Conservation (phyloP, 768 basidiomycete genomes). For the Pleurotus tuber-regium region DNA sequence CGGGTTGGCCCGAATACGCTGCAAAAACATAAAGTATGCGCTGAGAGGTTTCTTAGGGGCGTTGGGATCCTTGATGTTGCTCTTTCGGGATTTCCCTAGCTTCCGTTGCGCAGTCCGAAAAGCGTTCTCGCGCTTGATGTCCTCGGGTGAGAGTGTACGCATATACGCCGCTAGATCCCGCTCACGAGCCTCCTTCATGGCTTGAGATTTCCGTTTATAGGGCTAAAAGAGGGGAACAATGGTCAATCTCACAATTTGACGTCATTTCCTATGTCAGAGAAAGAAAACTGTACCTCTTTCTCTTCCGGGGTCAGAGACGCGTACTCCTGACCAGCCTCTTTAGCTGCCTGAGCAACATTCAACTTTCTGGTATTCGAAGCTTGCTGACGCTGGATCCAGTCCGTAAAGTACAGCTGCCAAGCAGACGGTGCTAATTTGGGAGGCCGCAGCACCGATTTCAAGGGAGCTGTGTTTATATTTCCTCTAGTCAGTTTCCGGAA, state of each 20-base stretch:
- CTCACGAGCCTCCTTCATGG: conserved; percentile 83
- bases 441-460: conserved; percentile 78
- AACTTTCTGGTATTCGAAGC: conserved; percentile 78
- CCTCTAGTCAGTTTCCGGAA: conserved; percentile 13
- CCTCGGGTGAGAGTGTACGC: conserved; percentile 85
- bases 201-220: conserved; percentile 81
- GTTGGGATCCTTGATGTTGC: conserved; percentile 95
- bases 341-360: conserved; percentile 93
- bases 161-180: conserved; percentile 82
- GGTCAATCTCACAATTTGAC: conserved; percentile 12
- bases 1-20: conserved; percentile 80
- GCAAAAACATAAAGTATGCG: conserved; percentile 94
- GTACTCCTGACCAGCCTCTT: conserved; percentile 91
- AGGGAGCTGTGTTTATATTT: conserved; percentile 42
- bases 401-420: conserved; percentile 96
- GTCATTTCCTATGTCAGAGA: conserved; percentile 24
- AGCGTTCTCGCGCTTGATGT: conserved; percentile 91
- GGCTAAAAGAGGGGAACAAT: conserved; percentile 46
- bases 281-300: conserved; percentile 63
- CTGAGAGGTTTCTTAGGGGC: conserved; percentile 94
- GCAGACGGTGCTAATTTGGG: conserved; percentile 92
- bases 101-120: conserved; percentile 92
- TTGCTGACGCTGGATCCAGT: conserved; percentile 89
- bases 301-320: conserved; percentile 73
- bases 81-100: conserved; percentile 88